These are phyloP conservation scores for Penicillium glabrum DNA, from an alignment of 2,329 filamentous ascomycete species.

Conservation along the genomic window DNA sequence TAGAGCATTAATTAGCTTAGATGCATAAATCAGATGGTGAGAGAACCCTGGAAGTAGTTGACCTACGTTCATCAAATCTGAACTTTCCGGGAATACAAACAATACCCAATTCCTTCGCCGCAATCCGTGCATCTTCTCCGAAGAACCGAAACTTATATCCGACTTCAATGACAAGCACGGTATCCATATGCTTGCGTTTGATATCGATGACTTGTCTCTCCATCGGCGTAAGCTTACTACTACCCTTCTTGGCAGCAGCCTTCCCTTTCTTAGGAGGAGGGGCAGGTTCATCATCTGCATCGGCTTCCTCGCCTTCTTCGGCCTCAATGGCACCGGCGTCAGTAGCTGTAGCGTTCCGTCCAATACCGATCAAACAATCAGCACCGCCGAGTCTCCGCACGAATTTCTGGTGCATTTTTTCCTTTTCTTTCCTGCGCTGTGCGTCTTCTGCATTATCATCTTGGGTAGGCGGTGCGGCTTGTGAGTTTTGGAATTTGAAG, in stretches of 20 bases:
- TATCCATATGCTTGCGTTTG: constrained; percentile 87
- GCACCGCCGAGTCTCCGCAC: constrained; percentile 86
- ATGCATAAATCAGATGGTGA: not conserved
- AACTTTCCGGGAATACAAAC: constrained; percentile 96
- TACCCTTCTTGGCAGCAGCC: constrained; percentile 64
- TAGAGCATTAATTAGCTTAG: not conserved
- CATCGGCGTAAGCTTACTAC: constrained; percentile 89
- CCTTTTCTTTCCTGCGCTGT: constrained; percentile 58
- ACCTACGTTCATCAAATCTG: constrained; percentile 82
- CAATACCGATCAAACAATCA: constrained; percentile 72
- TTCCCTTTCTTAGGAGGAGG: constrained; percentile 49
- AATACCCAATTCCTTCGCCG: constrained; percentile 87
- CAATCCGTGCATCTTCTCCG: constrained; percentile 86
- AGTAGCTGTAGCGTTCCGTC: constrained; percentile 57
- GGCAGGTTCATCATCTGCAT: constrained; percentile 52
- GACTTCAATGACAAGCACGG: constrained; percentile 87
- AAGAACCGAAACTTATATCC: constrained; percentile 99
- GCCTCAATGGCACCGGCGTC: constrained; percentile 51
- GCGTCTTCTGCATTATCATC: constrained; percentile 50
- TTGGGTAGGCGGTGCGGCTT: constrained; percentile 36
- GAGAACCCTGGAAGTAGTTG: not conserved
- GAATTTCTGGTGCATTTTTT: constrained; percentile 77
- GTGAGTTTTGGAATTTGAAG: constrained; percentile 59
- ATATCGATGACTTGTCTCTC: constrained; percentile 92
- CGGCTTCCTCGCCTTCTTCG: constrained; percentile 59